Evolutionary conservation across 202 grass and related monocot genomes (phyloP), one percentile per base, ranked within the genome.

Genomic region (Zizania palustris): DNA sequence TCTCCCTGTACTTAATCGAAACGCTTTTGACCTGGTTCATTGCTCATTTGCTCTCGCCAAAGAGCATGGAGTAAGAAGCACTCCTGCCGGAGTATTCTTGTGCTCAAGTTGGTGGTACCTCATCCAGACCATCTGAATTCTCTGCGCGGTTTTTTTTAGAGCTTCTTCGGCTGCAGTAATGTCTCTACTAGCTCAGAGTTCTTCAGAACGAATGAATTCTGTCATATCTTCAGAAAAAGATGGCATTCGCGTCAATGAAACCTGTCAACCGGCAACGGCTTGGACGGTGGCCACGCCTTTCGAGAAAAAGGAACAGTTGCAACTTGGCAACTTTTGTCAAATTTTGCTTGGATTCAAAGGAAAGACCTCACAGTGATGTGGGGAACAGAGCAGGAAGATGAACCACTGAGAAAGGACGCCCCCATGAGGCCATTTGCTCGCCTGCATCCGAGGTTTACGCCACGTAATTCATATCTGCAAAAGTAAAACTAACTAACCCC

Each of bases 311-410:
- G 37, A 64, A 57, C 45, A 63, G 5, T 45, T 56, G 74, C 51
- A 22, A 42, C 82, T 79, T 79, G 60, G 42, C 10, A n/a, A 11
- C 65, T 71, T 85, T 85, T 64, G 56, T 38, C 58, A 46, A 64
- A 66, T 62, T 72, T 89, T 74, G 87, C 84, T 90, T 93, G 81
- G 53, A 77, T 80, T 85, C 67, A 87, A 90, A 87, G 87, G 59
- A 82, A 90, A 85, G 81, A 67, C 45, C 50, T 22, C 2, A 2
- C 28, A 28, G 61, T 5, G 42, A 28, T 28, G 28, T 28, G n/a
- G n/a, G n/a, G n/a, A 63, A 59, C 46, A 11, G 75, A 43, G 60
- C 39, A 50, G 43, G 49, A 7, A n/a, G n/a, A n/a, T n/a, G n/a
- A n/a, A n/a, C 16, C 5, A 54, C 50, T 18, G 16, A 54, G 50